Percentiles rank a stretch among this genome's conserved stretches.
Conservation (phyloP, 257 asterid genomes). For the Hygrophila difformis region DNA sequence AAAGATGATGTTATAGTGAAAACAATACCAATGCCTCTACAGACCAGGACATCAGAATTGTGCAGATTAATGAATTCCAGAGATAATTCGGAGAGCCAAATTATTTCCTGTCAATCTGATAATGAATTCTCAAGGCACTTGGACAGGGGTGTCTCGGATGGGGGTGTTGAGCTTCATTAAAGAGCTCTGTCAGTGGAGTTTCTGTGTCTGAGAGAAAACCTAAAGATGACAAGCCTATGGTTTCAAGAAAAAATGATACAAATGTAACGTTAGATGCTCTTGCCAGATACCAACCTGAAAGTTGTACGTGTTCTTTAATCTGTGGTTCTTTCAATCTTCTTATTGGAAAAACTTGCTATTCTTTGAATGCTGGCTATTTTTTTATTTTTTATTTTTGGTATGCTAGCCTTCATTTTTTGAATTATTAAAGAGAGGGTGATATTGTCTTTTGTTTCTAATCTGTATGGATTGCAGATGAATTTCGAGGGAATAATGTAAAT, state of each 20-base stretch:
- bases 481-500: conserved; percentile 34
- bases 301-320: conserved; percentile 33
- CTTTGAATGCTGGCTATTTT: conserved; percentile 6
- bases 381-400: background rate
- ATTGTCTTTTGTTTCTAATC: too few species aligned
- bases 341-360: conserved; percentile 6
- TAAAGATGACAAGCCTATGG: conserved; percentile 39
- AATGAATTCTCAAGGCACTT: too few species aligned
- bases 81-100: too few species aligned
- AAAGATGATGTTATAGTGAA: too few species aligned
- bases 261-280: conserved; percentile 29
- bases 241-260: conserved; percentile 40
- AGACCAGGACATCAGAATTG: too few species aligned
- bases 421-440: background rate
- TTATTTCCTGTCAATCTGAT: too few species aligned
- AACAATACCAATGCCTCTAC: too few species aligned
- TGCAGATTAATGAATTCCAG: too few species aligned
- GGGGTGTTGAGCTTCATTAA: conserved; percentile 39
- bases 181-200: conserved; percentile 34
- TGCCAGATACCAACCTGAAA: conserved; percentile 44
- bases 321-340: conserved; percentile 12
- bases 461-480: conserved; percentile 33
- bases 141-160: too few species aligned
- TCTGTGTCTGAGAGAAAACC: conserved; percentile 34
- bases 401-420: conserved; percentile 9